Conservation (phyloP, 805 yeast genomes). For the Yarrowia sp. region DNA sequence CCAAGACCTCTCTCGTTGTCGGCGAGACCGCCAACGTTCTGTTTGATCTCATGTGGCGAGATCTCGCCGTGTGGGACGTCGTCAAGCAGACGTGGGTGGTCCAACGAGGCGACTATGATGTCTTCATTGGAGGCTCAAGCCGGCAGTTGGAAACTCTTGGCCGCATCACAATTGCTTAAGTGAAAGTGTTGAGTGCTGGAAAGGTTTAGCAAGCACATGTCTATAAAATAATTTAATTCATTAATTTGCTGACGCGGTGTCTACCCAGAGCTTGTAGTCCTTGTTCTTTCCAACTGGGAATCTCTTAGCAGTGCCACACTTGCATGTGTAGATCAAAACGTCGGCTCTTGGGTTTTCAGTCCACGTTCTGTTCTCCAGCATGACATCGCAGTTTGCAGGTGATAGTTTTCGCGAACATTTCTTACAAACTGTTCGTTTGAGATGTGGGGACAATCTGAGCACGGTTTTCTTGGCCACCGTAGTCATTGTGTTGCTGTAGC, state of each 20-base stretch:
- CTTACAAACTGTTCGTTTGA: slow-evolving; percentile 76
- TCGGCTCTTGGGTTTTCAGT: slow-evolving; percentile 52
- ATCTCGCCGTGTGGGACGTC: slow-evolving; percentile 64
- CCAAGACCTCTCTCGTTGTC: slow-evolving; percentile 58
- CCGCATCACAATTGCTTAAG: slow-evolving; percentile 35
- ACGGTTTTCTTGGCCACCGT: slow-evolving; percentile 73
- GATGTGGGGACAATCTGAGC: slow-evolving; percentile 57
- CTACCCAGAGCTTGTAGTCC: slow-evolving; percentile 54
- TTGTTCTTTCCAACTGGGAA: slow-evolving; percentile 69
- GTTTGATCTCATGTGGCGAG: slow-evolving; percentile 61
- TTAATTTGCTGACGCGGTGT: slow-evolving; percentile 37
- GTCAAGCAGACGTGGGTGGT: slow-evolving; percentile 64
- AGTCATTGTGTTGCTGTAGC: slow-evolving; percentile 62
- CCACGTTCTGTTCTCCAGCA: slow-evolving; percentile 56
- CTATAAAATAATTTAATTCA: slow-evolving; percentile 26
- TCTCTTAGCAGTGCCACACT: slow-evolving; percentile 60
- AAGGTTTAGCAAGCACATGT: slow-evolving; percentile 2
- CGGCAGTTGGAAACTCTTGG: slow-evolving; percentile 41
- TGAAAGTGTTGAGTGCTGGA: slow-evolving; percentile 17
- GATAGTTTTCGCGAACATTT: slow-evolving; percentile 61
- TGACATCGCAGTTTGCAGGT: slow-evolving; percentile 57
- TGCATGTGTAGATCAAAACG: slow-evolving; percentile 59
- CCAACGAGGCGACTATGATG: slow-evolving; percentile 61
- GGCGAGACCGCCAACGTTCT: slow-evolving; percentile 52
- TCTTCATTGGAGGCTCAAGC: slow-evolving; percentile 56